Evolutionary conservation across 305 asterid genomes (phyloP).

Genomic region (Andrographis paniculata): DNA sequence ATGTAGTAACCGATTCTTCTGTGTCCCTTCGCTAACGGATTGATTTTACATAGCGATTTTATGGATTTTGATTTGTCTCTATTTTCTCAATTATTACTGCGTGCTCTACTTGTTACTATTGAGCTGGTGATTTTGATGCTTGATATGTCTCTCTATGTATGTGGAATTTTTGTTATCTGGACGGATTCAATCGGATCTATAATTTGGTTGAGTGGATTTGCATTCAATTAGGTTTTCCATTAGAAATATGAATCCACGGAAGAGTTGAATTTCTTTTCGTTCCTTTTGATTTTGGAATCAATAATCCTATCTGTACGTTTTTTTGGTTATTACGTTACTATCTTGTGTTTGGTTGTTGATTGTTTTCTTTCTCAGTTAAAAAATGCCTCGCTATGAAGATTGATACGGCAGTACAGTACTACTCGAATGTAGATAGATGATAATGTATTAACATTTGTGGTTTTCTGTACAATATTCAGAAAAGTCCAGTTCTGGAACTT

Average conservation of each 20-base stretch:
- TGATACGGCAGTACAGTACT: constrained; percentile 56
- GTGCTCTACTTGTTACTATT: not conserved
- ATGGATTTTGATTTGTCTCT: too few relatives aligned
- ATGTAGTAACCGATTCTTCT: not conserved
- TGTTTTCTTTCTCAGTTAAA: constrained; percentile 24
- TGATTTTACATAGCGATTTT: too few relatives aligned
- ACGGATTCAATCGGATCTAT: not conserved
- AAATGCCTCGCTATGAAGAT: constrained; percentile 84
- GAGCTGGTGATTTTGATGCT: not conserved
- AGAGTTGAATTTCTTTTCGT: too few relatives aligned
- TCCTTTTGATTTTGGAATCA: too few relatives aligned
- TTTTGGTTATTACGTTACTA: not conserved
- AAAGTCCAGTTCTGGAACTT: too few relatives aligned
- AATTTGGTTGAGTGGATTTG: not conserved
- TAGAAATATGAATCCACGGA: too few relatives aligned
- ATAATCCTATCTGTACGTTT: too few relatives aligned
- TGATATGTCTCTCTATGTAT: not conserved
- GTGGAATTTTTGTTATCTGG: not conserved
- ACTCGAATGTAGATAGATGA: too few relatives aligned
- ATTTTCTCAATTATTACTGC: too few relatives aligned
- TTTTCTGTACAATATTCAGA: too few relatives aligned
- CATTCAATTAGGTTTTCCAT: not conserved
- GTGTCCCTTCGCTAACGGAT: too few relatives aligned
- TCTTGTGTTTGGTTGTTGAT: not conserved
- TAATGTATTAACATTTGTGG: too few relatives aligned